Base-by-base conservation (phyloP, 2,329 filamentous ascomycete genomes). In the Capronia coronata region DNA sequence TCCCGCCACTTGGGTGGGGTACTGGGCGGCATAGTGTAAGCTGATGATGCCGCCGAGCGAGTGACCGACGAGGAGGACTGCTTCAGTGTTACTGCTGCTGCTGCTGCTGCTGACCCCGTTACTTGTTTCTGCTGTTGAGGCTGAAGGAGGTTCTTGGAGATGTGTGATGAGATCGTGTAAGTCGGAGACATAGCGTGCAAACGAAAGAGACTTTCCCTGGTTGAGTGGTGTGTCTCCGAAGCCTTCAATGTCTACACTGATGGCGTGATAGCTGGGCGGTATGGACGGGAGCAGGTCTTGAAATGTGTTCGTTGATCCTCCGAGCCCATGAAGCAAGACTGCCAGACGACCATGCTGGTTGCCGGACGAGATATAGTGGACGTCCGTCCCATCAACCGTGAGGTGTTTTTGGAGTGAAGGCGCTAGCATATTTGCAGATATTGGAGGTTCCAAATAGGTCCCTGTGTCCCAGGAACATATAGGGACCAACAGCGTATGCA, bases 11-110 rank as follows among this genome's bases (percentile, higher is more conserved):
- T 51, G 43, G 10, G 54, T 47, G 23, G 64, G 59, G 49, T 64
- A 43, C 25, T 49, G 34, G n/a, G 64, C 59, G n/a, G 64, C 64
- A 50, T 65, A 66, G 25, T 68, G 65, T 43, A 69, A 59, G n/a
- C 62, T 60, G 49, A 69, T 57, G 25, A 67, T 64, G 43, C 58
- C 63, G 13, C 66, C 67, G 41, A 69, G 61, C 13, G 65, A 68
- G 55, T 69, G 66, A 14, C 66, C 66, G 42, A 69, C 54, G 42
- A 67, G 53, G 35, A 45, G 41, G 46, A 66, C 29, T 13, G 46
- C 13, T 22, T 46, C 48, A 7, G 25, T 42, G 30, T 19, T 38
- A 16, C 18, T 10, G 11, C 21, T 34, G 14, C 30, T 44, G 32
- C 22, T 39, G 37, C 11, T 37, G 38, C 44, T 27, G 25, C 8